A percentile compares a stretch with the other conserved stretches of the same genome.
phyloP scores from a whole-genome alignment of 179 eudicot species.

The Beta macrorhiza region DNA sequence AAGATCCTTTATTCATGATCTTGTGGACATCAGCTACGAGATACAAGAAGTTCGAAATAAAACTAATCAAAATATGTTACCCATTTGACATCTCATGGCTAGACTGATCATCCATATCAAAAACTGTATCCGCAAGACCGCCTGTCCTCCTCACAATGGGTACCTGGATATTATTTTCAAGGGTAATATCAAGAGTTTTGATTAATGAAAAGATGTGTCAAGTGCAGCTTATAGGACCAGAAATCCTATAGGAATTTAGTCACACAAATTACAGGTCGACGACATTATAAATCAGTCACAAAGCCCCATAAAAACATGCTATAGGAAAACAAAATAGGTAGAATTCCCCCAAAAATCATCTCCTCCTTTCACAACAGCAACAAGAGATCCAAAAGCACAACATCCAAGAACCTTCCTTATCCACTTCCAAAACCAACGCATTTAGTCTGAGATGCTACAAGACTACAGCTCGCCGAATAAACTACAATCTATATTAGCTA shows the following conservation, averaged over 20 bases:
- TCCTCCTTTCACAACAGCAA: not conserved
- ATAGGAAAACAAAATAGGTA: not conserved
- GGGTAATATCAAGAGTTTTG: not conserved
- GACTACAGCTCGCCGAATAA: not conserved
- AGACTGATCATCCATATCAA: conserved; percentile 70
- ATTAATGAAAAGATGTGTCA: not conserved
- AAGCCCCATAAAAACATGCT: not conserved
- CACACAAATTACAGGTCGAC: too few relatives aligned
- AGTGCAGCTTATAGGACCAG: not conserved
- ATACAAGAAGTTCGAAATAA: not conserved
- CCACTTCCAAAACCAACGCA: not conserved
- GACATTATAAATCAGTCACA: not conserved
- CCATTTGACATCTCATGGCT: conserved; percentile 60
- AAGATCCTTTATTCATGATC: too few relatives aligned
- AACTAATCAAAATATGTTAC: conserved; percentile 32
- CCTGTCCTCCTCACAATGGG: conserved; percentile 86
- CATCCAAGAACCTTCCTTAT: not conserved
- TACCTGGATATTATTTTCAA: conserved; percentile 39
- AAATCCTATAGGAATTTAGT: not conserved
- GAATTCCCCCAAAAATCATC: not conserved
- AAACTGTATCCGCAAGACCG: conserved; percentile 92
- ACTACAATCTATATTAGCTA: not conserved
- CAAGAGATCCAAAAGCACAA: not conserved
- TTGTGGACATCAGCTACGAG: not conserved
- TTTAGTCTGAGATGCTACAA: not conserved